Evolutionary conservation across 2,329 filamentous ascomycete species (phyloP).

Genomic region (Westerdykella ornata): DNA sequence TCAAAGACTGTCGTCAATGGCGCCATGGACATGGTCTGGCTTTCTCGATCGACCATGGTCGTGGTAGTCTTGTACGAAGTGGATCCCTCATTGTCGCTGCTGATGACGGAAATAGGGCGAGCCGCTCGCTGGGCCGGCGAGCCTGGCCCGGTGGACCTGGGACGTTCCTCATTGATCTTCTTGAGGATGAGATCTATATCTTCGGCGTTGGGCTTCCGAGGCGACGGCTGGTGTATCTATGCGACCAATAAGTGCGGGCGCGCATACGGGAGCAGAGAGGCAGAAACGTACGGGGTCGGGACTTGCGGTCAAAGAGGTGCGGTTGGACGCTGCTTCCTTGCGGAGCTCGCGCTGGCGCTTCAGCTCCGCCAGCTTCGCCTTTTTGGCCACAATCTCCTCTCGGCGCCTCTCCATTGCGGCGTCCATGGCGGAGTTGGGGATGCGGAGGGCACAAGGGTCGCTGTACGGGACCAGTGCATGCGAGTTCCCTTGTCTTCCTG

Average conservation of each 20-base stretch:
- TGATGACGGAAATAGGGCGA: slow-evolving; percentile 79
- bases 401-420: slow-evolving; percentile 69
- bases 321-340: slow-evolving; percentile 63
- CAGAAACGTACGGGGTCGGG: slow-evolving; percentile 53
- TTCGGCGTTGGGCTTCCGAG: slow-evolving; percentile 58
- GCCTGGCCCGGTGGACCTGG: slow-evolving; percentile 57
- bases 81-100: slow-evolving; percentile 55
- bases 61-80: slow-evolving; percentile 20
- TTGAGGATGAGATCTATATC: slow-evolving; percentile 77
- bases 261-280: neutral
- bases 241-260: slow-evolving; percentile 16
- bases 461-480: neutral
- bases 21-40: slow-evolving; percentile 67
- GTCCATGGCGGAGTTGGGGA: slow-evolving; percentile 21
- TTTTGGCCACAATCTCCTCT: slow-evolving; percentile 95
- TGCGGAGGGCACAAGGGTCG: neutral
- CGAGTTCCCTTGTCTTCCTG: neutral
- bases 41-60: slow-evolving; percentile 38
- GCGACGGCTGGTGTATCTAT: slow-evolving; percentile 63
- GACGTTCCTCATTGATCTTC: slow-evolving; percentile 39
- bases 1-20: slow-evolving; percentile 74
- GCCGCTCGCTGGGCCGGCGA: slow-evolving; percentile 51
- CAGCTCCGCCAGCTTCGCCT: slow-evolving; percentile 91
- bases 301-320: slow-evolving; percentile 56
- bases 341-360: slow-evolving; percentile 85